Percentiles rank a stretch among this genome's conserved stretches.
These are phyloP conservation scores for Geotrichum siamense DNA, from an alignment of 1,139 yeast species.

Conservation along the genomic window DNA sequence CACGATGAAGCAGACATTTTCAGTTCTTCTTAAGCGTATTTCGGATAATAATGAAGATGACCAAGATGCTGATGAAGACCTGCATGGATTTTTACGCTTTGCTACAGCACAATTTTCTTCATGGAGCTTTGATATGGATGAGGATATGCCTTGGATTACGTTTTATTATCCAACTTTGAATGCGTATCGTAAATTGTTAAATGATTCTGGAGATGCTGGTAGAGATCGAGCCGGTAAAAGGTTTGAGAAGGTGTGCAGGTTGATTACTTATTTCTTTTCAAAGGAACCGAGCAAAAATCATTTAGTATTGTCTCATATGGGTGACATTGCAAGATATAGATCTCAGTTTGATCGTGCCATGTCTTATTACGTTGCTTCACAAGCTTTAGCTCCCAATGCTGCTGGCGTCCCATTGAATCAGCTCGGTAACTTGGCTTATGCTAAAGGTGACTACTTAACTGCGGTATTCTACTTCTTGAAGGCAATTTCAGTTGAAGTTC, in stretches of 20 bases:
- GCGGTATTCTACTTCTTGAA: slow-evolving; percentile 18
- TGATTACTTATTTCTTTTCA: slow-evolving; percentile 19
- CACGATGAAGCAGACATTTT: slow-evolving; percentile 6
- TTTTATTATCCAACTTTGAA: slow-evolving; percentile 17
- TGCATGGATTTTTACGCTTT: slow-evolving; percentile 19
- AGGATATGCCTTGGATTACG: slow-evolving; percentile 19
- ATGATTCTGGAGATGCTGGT: slow-evolving; percentile 14
- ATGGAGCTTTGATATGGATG: slow-evolving; percentile 16
- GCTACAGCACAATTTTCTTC: slow-evolving; percentile 18
- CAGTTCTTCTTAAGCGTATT: slow-evolving; percentile 5
- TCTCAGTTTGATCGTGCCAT: slow-evolving; percentile 18
- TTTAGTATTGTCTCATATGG: slow-evolving; percentile 20
- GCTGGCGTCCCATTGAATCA: slow-evolving; percentile 17
- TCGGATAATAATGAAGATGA: slow-evolving; percentile 4
- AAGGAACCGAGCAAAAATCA: slow-evolving; percentile 8
- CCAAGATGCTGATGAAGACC: slow-evolving; percentile 9
- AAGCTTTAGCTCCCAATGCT: slow-evolving; percentile 18
- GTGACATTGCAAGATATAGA: slow-evolving; percentile 25
- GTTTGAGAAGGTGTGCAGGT: slow-evolving; percentile 21
- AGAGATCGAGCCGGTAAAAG: slow-evolving; percentile 16
- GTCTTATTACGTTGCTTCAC: slow-evolving; percentile 23
- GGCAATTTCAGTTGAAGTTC: slow-evolving; percentile 18
- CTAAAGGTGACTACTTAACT: slow-evolving; percentile 17
- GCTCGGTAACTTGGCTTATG: slow-evolving; percentile 18
- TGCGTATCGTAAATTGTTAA: slow-evolving; percentile 14